phyloP scores from a whole-genome alignment of 202 grass and related monocot species.

The Hordeum pubiflorum region DNA sequence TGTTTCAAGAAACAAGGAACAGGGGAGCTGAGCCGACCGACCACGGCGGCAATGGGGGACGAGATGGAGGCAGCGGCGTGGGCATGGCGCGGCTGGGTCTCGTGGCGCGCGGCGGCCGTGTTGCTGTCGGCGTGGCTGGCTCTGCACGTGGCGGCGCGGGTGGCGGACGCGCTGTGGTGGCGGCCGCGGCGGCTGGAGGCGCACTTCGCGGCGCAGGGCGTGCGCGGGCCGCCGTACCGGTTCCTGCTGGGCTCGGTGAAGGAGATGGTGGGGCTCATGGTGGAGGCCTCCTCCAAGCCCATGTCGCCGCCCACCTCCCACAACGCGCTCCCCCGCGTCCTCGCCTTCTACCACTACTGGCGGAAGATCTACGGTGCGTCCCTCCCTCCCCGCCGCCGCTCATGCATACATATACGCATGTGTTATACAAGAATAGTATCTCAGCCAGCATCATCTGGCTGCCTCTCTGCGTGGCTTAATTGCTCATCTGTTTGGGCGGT shows the following conservation, averaged over 20 bases:
- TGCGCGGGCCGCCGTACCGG: conserved; percentile 63
- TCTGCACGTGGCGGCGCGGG: conserved; percentile 36
- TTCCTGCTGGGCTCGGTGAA: conserved; percentile 69
- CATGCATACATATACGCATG: neutral
- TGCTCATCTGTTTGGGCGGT: conserved; percentile 22
- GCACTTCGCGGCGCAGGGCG: conserved; percentile 72
- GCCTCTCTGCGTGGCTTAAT: neutral
- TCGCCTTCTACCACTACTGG: conserved; percentile 95
- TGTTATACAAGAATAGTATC: neutral
- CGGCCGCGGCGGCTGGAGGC: conserved; percentile 62
- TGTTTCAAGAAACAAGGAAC: conserved; percentile 10
- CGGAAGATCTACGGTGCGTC: conserved; percentile 87
- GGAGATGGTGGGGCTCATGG: conserved; percentile 82
- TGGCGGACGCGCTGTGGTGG: conserved; percentile 77
- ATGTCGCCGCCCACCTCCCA: conserved; percentile 81
- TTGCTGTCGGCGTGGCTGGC: conserved; percentile 27
- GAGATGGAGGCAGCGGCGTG: conserved; percentile 27
- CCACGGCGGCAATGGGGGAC: conserved; percentile 15
- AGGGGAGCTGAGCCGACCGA: neutral
- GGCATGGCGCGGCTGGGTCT: conserved; percentile 21
- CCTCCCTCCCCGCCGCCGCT: neutral
- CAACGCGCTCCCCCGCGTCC: conserved; percentile 82
- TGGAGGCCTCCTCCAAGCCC: conserved; percentile 72
- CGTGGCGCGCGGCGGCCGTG: conserved; percentile 17
- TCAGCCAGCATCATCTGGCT: neutral